Percentiles rank a stretch among this genome's conserved stretches.
Conservation (phyloP, 1,139 yeast genomes). For the Nadsonia starkeyi-henricii region DNA sequence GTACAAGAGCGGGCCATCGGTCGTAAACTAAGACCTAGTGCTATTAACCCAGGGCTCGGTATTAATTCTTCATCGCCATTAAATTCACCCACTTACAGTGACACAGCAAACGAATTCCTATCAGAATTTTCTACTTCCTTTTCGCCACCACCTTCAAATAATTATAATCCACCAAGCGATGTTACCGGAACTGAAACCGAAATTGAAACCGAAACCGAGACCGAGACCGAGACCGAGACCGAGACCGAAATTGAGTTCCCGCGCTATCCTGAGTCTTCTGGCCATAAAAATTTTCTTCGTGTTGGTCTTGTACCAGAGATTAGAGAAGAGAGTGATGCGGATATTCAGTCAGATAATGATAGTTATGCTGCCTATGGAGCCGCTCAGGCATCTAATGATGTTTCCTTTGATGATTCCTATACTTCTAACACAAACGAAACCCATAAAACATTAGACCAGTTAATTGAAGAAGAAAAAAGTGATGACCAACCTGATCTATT, state of each 20-base stretch:
- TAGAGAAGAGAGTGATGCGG: not conserved
- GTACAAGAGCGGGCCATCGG: conserved; percentile 7
- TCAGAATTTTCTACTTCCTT: not conserved
- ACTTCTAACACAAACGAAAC: too few relatives aligned
- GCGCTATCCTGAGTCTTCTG: not conserved
- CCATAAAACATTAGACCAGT: not conserved
- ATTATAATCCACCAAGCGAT: conserved; percentile 1
- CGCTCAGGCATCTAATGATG: too few relatives aligned
- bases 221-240: not conserved
- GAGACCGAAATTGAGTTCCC: not conserved
- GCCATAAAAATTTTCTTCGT: not conserved
- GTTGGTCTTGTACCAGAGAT: not conserved
- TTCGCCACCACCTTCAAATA: conserved; percentile 1
- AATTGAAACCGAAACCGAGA: not conserved
- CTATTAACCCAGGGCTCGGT: conserved; percentile 6
- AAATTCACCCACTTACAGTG: too few relatives aligned
- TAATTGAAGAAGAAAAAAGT: conserved; percentile 3
- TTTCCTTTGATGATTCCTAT: too few relatives aligned
- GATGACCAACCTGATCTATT: conserved; percentile 3
- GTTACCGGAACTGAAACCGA: not conserved
- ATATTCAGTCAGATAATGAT: not conserved
- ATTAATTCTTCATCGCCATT: conserved; percentile 3
- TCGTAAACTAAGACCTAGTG: conserved; percentile 5
- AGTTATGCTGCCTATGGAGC: not conserved
- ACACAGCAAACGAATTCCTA: not conserved